These are phyloP conservation scores for Termitomyces eurrhizus DNA, from an alignment of 768 basidiomycete genomes.

Conservation along the genomic window DNA sequence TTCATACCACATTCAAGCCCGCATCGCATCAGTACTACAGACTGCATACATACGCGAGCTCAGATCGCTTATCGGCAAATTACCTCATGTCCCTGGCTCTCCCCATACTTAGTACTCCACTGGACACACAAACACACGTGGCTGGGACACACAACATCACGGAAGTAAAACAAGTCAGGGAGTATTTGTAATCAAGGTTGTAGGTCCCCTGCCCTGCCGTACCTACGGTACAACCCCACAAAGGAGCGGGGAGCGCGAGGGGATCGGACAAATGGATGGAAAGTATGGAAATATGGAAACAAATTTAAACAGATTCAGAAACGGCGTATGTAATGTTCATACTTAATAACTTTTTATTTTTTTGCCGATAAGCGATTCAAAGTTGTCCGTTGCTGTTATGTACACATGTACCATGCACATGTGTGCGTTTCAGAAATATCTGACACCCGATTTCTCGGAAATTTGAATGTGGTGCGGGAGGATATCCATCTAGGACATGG, in stretches of 20 bases:
- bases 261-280: not conserved
- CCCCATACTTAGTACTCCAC: not conserved
- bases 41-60: not conserved
- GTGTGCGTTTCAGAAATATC: not conserved
- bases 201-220: not conserved
- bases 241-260: not conserved
- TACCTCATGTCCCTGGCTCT: not conserved
- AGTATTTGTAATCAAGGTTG: not conserved
- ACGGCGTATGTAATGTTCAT: not conserved
- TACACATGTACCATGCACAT: not conserved
- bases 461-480: not conserved
- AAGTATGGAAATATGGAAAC: not conserved
- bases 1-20: not conserved
- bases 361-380: no score
- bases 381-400: not conserved
- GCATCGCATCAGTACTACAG: not conserved
- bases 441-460: not conserved
- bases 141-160: not conserved
- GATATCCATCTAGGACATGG: not conserved
- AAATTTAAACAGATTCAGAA: not conserved
- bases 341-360: no score
- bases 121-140: not conserved
- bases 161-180: not conserved
- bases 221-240: not conserved
- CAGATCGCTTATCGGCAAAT: not conserved